Evolutionary conservation across 2,329 filamentous ascomycete genomes (phyloP).

Genomic region (Grosmannia clavigera): DNA sequence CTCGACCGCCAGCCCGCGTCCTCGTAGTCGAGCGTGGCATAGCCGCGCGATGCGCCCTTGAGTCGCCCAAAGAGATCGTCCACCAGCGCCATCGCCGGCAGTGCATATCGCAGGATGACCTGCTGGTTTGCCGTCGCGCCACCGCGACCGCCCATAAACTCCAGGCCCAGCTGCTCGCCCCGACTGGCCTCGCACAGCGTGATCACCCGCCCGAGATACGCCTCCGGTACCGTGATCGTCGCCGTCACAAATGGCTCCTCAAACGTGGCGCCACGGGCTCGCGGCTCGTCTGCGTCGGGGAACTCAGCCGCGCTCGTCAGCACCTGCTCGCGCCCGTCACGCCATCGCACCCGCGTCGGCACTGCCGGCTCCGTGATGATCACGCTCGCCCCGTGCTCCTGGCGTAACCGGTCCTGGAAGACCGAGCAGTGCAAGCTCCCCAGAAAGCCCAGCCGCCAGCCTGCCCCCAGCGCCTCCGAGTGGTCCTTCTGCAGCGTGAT

Average conservation of each 20-base stretch:
- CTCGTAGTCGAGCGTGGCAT: conserved; percentile 93
- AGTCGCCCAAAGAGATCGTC: conserved; percentile 97
- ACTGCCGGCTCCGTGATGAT: conserved; percentile 96
- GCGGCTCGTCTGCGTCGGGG: conserved; percentile 50
- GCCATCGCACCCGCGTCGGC: conserved; percentile 74
- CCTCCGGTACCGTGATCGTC: conserved; percentile 83
- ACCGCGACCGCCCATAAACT: conserved; percentile 51
- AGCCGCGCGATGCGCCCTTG: conserved; percentile 77
- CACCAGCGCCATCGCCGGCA: conserved; percentile 80
- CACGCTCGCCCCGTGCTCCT: conserved; percentile 88
- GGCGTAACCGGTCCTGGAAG: conserved; percentile 86
- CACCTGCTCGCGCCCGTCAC: conserved; percentile 62
- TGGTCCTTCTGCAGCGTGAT: conserved; percentile 90
- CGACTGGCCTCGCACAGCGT: conserved; percentile 87
- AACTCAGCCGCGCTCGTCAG: conserved; percentile 83
- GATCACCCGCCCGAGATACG: conserved; percentile 88
- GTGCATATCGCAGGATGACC: conserved; percentile 85
- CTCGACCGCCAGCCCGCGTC: conserved; percentile 78
- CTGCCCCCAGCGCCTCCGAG: conserved; percentile 83
- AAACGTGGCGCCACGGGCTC: conserved; percentile 29
- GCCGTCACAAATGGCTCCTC: conserved; percentile 59
- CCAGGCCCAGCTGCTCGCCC: conserved; percentile 74
- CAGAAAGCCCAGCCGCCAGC: conserved; percentile 87
- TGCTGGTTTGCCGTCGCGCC: conserved; percentile 64
- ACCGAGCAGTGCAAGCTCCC: conserved; percentile 99